These are phyloP conservation scores for Coemansia sp. DNA, from an alignment of 192 early-diverging fungal genomes.

Conservation along the genomic window DNA sequence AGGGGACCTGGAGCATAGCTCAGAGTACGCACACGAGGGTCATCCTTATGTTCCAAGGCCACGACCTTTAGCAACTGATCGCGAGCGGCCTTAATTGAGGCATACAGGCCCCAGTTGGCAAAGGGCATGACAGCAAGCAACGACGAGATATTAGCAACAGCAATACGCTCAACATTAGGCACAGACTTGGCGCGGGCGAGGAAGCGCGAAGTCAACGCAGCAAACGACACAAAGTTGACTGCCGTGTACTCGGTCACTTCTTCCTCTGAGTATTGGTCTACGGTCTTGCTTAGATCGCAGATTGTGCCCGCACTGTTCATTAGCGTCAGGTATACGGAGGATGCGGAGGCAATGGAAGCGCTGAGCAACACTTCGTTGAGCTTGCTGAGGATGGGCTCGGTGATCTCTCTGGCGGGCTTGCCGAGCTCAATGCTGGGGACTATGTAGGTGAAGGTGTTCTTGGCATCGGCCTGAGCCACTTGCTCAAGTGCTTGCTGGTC, in stretches of 20 bases:
- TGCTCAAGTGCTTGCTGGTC: conserved; percentile 35
- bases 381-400: conserved; percentile 16
- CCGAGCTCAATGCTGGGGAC: conserved; percentile 23
- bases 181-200: conserved; percentile 16
- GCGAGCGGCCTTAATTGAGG: conserved; percentile 77
- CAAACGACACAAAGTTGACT: conserved; percentile 63
- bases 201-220: conserved; percentile 50
- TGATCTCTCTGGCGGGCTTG: neutral
- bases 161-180: conserved; percentile 21
- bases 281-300: conserved; percentile 65
- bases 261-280: conserved; percentile 53
- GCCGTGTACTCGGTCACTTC: conserved; percentile 57
- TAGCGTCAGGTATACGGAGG: conserved; percentile 53
- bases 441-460: conserved; percentile 20
- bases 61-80: conserved; percentile 71
- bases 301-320: conserved; percentile 79
- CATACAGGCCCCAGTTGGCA: conserved; percentile 81
- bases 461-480: conserved; percentile 16
- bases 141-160: conserved; percentile 79
- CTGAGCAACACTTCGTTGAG: neutral
- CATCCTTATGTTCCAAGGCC: conserved; percentile 65
- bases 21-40: conserved; percentile 61
- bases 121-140: conserved; percentile 72
- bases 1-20: conserved; percentile 90
- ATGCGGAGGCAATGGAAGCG: neutral